These are phyloP conservation scores for Cucumis sativus DNA, from an alignment of 306 rosid genomes.

Conservation along the genomic window Cucumber_9930_V3 NC_026660.2:25985001-25985500, in stretches of 20 bases:
- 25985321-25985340: too few species aligned
- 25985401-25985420: background rate
- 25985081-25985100: too few species aligned
- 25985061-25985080: background rate
- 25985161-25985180: constrained; percentile 1
- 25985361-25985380: too few species aligned
- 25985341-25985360: too few species aligned
- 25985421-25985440: background rate
- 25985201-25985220: background rate
- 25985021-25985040: too few species aligned
- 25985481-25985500: background rate
- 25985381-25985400: too few species aligned
- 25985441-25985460: background rate
- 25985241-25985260: background rate
- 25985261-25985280: constrained; percentile 4
- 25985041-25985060: too few species aligned
- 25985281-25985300: background rate
- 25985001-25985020: background rate
- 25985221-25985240: background rate
- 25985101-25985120: background rate
- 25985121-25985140: background rate
- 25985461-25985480: background rate
- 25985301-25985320: background rate
- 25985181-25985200: background rate
- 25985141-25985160: background rate